Percentiles rank a stretch among this genome's conserved stretches.
These are phyloP conservation scores for cucumber (Cucumis sativus) DNA, from an alignment of 306 rosid genomes.

Conservation along the genomic window DNA sequence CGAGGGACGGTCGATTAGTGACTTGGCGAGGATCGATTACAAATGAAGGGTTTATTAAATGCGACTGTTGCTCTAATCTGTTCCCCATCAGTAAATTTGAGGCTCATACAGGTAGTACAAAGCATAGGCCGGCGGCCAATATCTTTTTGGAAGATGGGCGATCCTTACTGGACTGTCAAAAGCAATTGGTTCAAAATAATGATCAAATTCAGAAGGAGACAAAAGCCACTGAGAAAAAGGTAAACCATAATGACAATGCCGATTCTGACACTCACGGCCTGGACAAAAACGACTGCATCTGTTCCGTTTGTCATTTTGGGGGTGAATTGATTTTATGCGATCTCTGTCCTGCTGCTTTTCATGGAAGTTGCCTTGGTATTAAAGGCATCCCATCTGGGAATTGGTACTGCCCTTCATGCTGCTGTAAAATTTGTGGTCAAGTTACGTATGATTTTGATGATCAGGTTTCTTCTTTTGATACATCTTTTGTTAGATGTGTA, in stretches of 20 bases:
- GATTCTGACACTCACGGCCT: not conserved
- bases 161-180: slow-evolving; percentile 35
- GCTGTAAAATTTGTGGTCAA: slow-evolving; percentile 33
- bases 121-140: slow-evolving; percentile 41
- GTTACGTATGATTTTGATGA: slow-evolving; percentile 6
- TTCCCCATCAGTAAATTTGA: slow-evolving; percentile 36
- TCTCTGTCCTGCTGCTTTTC: slow-evolving; percentile 49
- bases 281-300: slow-evolving; percentile 22
- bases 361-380: slow-evolving; percentile 29
- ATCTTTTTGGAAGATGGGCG: slow-evolving; percentile 52
- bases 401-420: slow-evolving; percentile 61
- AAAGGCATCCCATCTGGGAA: slow-evolving; percentile 25
- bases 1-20: not conserved
- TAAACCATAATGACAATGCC: not conserved
- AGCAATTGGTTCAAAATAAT: not conserved
- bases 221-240: not conserved
- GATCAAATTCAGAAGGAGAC: not conserved
- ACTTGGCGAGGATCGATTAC: slow-evolving; percentile 22
- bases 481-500: slow-evolving; percentile 15
- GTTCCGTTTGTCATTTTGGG: slow-evolving; percentile 35
- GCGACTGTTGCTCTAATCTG: slow-evolving; percentile 37
- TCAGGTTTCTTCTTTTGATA: not conserved
- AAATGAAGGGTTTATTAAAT: slow-evolving; percentile 25
- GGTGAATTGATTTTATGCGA: slow-evolving; percentile 51
- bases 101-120: slow-evolving; percentile 43